Conservation (phyloP, 2,329 filamentous ascomycete species). For the Xylariaceae sp. region DNA sequence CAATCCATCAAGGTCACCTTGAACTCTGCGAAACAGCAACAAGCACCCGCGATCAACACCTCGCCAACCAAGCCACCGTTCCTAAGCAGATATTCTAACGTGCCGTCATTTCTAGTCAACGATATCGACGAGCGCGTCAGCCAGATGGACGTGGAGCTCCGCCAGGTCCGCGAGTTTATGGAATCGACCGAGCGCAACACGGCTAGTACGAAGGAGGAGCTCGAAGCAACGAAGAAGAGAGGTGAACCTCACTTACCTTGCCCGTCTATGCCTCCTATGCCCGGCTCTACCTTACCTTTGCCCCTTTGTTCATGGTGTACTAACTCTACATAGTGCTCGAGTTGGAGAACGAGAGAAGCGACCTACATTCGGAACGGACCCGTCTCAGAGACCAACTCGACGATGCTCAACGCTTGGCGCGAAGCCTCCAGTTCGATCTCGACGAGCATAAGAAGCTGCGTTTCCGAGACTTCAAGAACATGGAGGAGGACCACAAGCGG, state of each 20-base stretch:
- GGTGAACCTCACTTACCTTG: conserved; percentile 45
- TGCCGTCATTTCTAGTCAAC: conserved; percentile 60
- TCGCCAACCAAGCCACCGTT: conserved; percentile 48
- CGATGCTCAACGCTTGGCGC: conserved; percentile 52
- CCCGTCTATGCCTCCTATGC: too few species aligned
- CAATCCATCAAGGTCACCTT: conserved; percentile 30
- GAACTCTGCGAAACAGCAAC: conserved; percentile 20
- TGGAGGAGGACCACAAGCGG: conserved; percentile 37
- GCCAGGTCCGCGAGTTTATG: conserved; percentile 66
- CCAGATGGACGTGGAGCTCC: conserved; percentile 70
- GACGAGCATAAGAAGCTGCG: conserved; percentile 40
- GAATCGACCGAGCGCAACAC: conserved; percentile 62
- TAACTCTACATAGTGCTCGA: conserved; percentile 38
- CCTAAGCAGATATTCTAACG: conserved; percentile 71
- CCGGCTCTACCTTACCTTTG: too few species aligned
- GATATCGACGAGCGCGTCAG: conserved; percentile 74
- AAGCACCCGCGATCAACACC: conserved; percentile 33
- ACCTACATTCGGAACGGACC: conserved; percentile 43
- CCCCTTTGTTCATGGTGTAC: neutral
- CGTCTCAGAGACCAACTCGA: conserved; percentile 60
- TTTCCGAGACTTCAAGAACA: conserved; percentile 25
- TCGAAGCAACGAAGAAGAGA: conserved; percentile 68
- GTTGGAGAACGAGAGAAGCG: conserved; percentile 45
- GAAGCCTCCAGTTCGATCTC: conserved; percentile 38
- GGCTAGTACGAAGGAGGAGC: conserved; percentile 65